A percentile compares a stretch with the other conserved stretches of the same genome.
Evolutionary conservation across 345 rosid genomes (phyloP).

Genomic region (Salix koriyanagi): DNA sequence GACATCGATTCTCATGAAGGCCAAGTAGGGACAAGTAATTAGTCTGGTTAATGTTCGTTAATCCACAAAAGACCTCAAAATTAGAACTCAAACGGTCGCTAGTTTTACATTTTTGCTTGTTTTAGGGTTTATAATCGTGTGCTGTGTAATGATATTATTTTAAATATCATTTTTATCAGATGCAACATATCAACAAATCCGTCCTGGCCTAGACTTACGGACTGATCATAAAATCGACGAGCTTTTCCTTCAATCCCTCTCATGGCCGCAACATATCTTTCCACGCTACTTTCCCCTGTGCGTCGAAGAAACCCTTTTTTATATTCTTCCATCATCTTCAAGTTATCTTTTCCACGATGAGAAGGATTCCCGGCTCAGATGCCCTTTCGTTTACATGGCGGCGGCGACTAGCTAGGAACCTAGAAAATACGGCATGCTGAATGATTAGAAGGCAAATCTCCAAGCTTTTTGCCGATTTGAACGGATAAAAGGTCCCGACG

Average conservation of each 20-base stretch:
- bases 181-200: conserved; percentile 27
- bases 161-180: too few relatives aligned
- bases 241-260: conserved; percentile 26
- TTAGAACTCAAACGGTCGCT: too few relatives aligned
- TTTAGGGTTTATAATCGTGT: too few relatives aligned
- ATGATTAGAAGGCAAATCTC: background rate
- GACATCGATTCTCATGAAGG: background rate
- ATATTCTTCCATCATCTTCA: conserved; percentile 17
- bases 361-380: conserved; percentile 6
- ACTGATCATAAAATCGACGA: conserved; percentile 16
- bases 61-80: too few relatives aligned
- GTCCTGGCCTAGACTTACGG: background rate
- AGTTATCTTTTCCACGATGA: background rate
- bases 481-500: background rate
- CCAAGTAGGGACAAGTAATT: background rate
- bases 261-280: background rate
- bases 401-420: background rate
- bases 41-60: too few relatives aligned
- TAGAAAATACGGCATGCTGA: background rate
- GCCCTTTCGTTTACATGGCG: background rate
- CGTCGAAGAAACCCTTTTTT: background rate
- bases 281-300: background rate
- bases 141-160: too few relatives aligned
- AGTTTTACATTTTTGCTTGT: too few relatives aligned
- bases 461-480: background rate